Conservation (phyloP, 352 stramenopile species). For the Pythium grandisporangium region DNA sequence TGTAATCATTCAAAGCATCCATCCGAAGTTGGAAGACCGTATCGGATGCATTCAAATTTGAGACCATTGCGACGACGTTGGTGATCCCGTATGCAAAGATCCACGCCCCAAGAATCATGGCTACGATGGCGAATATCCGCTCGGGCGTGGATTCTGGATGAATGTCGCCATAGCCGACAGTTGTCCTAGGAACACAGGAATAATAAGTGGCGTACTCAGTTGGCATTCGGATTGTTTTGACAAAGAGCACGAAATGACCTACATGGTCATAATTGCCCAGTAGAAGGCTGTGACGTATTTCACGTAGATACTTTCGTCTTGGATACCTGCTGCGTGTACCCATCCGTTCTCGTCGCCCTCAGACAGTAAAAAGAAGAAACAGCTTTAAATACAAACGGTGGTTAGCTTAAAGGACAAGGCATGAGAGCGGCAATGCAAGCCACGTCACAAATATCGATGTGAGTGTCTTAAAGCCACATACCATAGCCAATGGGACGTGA, state of each 20-base stretch:
- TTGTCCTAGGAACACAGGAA: slow-evolving; percentile 35
- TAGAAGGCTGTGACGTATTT: slow-evolving; percentile 62
- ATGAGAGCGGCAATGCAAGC: too few species aligned
- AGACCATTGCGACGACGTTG: slow-evolving; percentile 56
- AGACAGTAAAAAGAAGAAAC: slow-evolving; percentile 55
- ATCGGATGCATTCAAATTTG: slow-evolving; percentile 57
- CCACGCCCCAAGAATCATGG: slow-evolving; percentile 66
- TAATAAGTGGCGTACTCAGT: too few species aligned
- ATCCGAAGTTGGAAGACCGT: slow-evolving; percentile 61
- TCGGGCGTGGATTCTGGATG: slow-evolving; percentile 43
- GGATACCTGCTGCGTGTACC: slow-evolving; percentile 24
- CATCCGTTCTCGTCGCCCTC: slow-evolving; percentile 35
- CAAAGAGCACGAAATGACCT: slow-evolving; percentile 5
- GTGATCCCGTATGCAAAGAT: slow-evolving; percentile 82
- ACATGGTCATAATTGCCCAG: slow-evolving; percentile 77
- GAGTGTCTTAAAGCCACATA: too few species aligned
- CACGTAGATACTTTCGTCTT: slow-evolving; percentile 28
- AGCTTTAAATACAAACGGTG: slow-evolving; percentile 11
- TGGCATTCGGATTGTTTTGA: background rate
- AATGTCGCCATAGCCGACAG: slow-evolving; percentile 66
- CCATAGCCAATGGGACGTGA: slow-evolving; percentile 78
- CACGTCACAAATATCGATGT: too few species aligned
- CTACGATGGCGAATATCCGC: slow-evolving; percentile 61
- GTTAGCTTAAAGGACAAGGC: too few species aligned
- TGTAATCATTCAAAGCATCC: slow-evolving; percentile 79